A percentile compares a stretch with the other conserved stretches of the same genome.
Evolutionary conservation across 352 stramenopile species (phyloP).

Genomic region (Phytophthora crassamura): DNA sequence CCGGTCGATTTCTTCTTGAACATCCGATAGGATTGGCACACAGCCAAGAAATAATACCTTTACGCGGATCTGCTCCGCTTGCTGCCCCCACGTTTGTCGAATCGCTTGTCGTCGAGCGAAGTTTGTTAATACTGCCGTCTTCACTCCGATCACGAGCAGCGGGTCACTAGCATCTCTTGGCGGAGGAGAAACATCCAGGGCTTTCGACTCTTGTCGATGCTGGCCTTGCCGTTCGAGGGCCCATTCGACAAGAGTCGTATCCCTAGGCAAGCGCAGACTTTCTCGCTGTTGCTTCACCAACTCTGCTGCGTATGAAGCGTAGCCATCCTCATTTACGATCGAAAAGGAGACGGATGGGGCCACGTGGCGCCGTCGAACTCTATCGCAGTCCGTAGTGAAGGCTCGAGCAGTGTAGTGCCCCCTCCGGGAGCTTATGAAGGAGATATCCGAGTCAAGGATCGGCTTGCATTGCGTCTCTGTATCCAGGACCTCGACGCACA

Average conservation of each 20-base stretch:
- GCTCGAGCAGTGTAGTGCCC: conserved; percentile 1
- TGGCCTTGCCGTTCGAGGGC: neutral
- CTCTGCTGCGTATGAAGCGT: neutral
- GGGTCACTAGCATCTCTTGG: neutral
- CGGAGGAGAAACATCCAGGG: too few relatives aligned
- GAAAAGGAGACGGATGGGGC: neutral
- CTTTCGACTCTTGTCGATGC: too few relatives aligned
- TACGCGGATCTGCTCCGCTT: neutral
- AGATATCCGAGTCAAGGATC: conserved; percentile 6
- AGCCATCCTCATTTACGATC: neutral
- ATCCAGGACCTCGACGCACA: conserved; percentile 5
- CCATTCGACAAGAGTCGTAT: conserved; percentile 7
- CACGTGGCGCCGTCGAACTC: neutral
- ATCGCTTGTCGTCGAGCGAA: conserved; percentile 35
- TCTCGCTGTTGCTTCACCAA: neutral
- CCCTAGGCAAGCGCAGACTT: conserved; percentile 1
- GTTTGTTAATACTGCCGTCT: conserved; percentile 43
- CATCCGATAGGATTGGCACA: neutral
- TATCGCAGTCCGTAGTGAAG: neutral
- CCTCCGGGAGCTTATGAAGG: conserved; percentile 3
- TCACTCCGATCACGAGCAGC: conserved; percentile 47
- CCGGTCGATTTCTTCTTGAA: neutral
- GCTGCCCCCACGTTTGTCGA: conserved; percentile 42
- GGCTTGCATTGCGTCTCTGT: neutral
- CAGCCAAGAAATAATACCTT: conserved; percentile 20